Evolutionary conservation across 1,284 basidiomycete genomes (phyloP), one percentile per base, ranked within the genome.

Genomic region (Leccinum fuscescens): DNA sequence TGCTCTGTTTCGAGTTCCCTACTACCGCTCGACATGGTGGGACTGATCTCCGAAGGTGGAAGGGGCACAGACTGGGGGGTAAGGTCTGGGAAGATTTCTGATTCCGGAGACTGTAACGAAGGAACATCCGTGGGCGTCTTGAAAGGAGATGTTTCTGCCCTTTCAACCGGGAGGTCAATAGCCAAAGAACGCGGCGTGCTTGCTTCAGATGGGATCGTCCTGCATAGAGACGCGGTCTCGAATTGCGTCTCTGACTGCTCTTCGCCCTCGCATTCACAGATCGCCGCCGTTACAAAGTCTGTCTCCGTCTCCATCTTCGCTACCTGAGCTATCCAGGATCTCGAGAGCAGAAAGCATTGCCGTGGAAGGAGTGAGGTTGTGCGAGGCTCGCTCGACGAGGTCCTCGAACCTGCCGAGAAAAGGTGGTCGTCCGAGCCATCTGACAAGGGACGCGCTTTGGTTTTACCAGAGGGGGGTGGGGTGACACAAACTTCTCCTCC

Each of bases 401-500:
- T 29, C 27, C 2, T 29, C 27, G 27, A 29, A 29, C 27, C 27
- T 29, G 27, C 27, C 27, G 27, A 29, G 27, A 29, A 29, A 29
- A 29, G 1, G 27, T 29, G 27, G 27, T 29, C 27, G 27, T 29
- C 27, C 27, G 27, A 29, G 27, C 0, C 27, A 14, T 83, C 79
- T 17, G 75, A 74, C 4, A 76, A 68, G 4, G 71, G 66, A 61
- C 72, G 73, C 5, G 75, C 69, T 48, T 79, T 80, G 29, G 77
- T 74, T 76, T 76, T 54, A 72, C 76, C 72, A 59, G 78, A 80
- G 4, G 86, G 86, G 0, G 86, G 86, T 1, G 86, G 85, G 1
- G 86, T 88, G 46, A 89, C 76, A 24, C 81, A 79, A 4, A 87
- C 79, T 60, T 83, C 78, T 29, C 79, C 74, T n/a, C 85, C 76